Evolutionary conservation across 768 basidiomycete species (phyloP), one percentile per base, ranked within the genome.

Genomic region (Leccinum arenicola): DNA sequence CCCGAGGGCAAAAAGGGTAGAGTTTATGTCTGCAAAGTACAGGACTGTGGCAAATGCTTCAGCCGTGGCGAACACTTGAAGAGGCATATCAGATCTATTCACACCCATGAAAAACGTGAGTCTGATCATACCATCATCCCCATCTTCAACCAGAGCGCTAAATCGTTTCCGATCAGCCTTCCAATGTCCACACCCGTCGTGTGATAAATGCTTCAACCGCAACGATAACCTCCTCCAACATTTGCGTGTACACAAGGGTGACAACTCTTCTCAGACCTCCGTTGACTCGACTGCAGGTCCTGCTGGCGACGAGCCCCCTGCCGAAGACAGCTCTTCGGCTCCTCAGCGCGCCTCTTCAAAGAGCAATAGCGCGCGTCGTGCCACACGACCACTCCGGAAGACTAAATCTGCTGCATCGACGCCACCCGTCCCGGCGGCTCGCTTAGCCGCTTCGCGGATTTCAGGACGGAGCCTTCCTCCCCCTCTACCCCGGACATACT

Each of bases 191-290:
- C 81, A 82, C 66, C 78, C 83, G 4, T 69, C 76, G 31, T 93
- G 90, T 74, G 82, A 82, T 69, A 89, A 89, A 69, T 78, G 77
- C 64, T 93, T 92, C 70, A 89, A 88, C 59, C 80, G 90, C 61
- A 87, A 87, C 63, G 90, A 92, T 68, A 92, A 92, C 70, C 81
- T 92, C 35, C 78, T 88, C 50, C 90, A 92, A 72, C 90, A 92
- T 66, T 74, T 87, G 70, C 85, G 86, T 65, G 86, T 90, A 17
- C 89, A 91, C 73, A 80, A 81, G 59, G 73, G 73, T 45, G 72
- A 73, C 56, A 73, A 52, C 52, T 73, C 72, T 50, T 73, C 72
- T 25, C 72, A 73, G 61, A 73, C 72, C 0, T 73, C 72, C 19
- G 51, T 70, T 35, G 72, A 73, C 58, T 73, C 72, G 25, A 56